Base-by-base conservation (phyloP, 139 green algal genomes). In the Volvox africanus region DNA sequence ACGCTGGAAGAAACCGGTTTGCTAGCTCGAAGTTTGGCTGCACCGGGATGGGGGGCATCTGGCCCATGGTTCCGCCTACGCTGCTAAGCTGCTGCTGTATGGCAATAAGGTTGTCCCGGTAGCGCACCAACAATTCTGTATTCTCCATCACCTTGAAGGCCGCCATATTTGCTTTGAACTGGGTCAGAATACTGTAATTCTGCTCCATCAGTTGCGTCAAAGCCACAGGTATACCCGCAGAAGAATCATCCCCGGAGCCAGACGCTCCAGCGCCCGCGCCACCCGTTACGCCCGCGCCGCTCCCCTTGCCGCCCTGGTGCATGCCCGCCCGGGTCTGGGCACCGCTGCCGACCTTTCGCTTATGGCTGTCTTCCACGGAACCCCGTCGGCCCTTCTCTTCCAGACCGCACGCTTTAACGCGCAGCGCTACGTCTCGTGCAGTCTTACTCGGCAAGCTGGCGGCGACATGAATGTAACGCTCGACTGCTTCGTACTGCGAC, bases 1-100 rank as follows among this genome's bases (percentile, higher is more conserved):
- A 82, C 1, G 92, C 84, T 22, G 95, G 94, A 75, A 97, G 87
- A 55, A 96, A 94, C 75, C 93, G 94, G 61, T 92, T 94, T 26
- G 96, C 96, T 35, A 97, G 94, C 73, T 97, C 95, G 14, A 96
- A 89, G 77, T 98, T 97, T 28, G 96, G 76, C 88, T 97, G 92
- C 30, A 97, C 97, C 1, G 97, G 97, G 73, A 99, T 92, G 30
- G 96, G 94, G 20, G 97, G 97, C 97, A 99, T 98, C 61, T 97
- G 93, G 26, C 82, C 93, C 95, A 98, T 97, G 26, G 96, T 95
- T 44, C 96, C 97, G 19, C 86, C 92, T 83, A 97, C 95, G 36
- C 21, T 84, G 33, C 92, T 93, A 94, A 99, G 98, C 50, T 96
- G 94, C n/a, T 95, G 90, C 28, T 98, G 87, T 36, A 97, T 96